Evolutionary conservation across 192 early-diverging fungal species (phyloP).

Genomic region (Nowakowskiella sp.): DNA sequence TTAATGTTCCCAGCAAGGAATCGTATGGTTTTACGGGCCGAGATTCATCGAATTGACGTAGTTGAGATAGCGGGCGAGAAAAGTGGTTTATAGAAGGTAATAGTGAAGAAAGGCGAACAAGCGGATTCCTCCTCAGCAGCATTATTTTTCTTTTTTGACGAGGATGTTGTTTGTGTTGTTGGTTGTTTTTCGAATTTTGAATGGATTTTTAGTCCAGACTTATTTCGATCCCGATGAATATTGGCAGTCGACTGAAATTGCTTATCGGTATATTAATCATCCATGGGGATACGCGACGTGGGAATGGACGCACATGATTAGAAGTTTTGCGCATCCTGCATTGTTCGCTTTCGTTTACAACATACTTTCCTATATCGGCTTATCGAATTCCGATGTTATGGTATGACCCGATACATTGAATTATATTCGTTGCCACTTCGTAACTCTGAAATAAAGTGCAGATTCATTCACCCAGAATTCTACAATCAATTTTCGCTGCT

Average conservation of each 20-base stretch:
- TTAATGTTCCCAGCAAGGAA: too few relatives aligned
- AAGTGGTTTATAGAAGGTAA: too few relatives aligned
- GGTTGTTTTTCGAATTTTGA: constrained; percentile 52
- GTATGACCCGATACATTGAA: too few relatives aligned
- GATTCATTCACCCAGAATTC: constrained; percentile 62
- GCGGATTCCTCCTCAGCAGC: too few relatives aligned
- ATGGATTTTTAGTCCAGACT: constrained; percentile 56
- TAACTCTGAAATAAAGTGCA: too few relatives aligned
- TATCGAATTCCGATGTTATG: constrained; percentile 59
- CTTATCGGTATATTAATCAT: constrained; percentile 52
- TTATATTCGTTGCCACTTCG: too few relatives aligned
- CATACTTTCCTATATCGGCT: constrained; percentile 42
- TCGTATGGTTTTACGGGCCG: too few relatives aligned
- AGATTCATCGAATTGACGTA: too few relatives aligned
- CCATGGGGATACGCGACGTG: constrained; percentile 82
- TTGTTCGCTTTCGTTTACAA: constrained; percentile 75
- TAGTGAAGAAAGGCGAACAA: too few relatives aligned
- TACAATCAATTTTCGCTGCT: constrained; percentile 70
- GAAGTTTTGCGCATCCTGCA: constrained; percentile 76
- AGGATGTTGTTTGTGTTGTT: constrained; percentile 24
- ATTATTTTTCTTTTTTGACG: too few relatives aligned
- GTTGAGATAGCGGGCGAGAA: too few relatives aligned
- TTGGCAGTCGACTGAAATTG: constrained; percentile 94
- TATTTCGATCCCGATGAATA: constrained; percentile 93
- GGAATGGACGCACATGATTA: constrained; percentile 81